Evolutionary conservation across 352 stramenopile species (phyloP), one percentile per base, ranked within the genome.

Genomic region (Pythium pectinolyticum): DNA sequence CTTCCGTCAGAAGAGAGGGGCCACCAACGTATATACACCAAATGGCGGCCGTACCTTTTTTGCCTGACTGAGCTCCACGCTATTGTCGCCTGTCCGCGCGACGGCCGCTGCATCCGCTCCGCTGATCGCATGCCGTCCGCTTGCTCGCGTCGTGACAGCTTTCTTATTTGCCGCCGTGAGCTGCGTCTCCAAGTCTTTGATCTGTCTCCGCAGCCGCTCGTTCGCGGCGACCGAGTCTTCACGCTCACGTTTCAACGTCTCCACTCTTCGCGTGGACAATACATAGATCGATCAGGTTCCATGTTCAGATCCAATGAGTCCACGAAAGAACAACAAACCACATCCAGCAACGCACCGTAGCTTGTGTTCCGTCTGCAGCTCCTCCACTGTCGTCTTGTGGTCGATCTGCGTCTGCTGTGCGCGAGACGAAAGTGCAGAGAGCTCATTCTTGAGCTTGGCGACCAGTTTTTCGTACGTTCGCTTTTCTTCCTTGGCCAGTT

Each of bases 381-480:
- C 69, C 55, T 90, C 75, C 48, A 87, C 57, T 10, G 72, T 72
- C 53, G 75, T 70, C 41, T 76, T 71, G 47, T 72, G 70, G 48
- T 83, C 78, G 20, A 66, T 55, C 40, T 80, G 70, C 50, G 77
- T 61, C 46, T 87, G 73, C 32, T 90, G 75, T 11, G 80, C 50
- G 32, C 79, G 76, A 22, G 76, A 73, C 14, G 82, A 80, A n/a
- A 92, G 66, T 57, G 76, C 72, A 49, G 67, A 70, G 15, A 91
- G 58, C 60, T 94, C 77, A 40, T 73, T 69, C 59, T 90, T 90
- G 17, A 94, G 59, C 63, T 86, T 89, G 39, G 77, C 57, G 30
- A 91, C 79, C 24, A 91, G 69, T 43, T 84, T 78, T 40, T 90
- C 78, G 59, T 94, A 88, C 53, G 72, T 82, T 45, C 85, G 82